Percentiles rank a stretch among this genome's conserved stretches.
Evolutionary conservation across 2,329 filamentous ascomycete species (phyloP).

Genomic region (Escovopsis weberi): DNA sequence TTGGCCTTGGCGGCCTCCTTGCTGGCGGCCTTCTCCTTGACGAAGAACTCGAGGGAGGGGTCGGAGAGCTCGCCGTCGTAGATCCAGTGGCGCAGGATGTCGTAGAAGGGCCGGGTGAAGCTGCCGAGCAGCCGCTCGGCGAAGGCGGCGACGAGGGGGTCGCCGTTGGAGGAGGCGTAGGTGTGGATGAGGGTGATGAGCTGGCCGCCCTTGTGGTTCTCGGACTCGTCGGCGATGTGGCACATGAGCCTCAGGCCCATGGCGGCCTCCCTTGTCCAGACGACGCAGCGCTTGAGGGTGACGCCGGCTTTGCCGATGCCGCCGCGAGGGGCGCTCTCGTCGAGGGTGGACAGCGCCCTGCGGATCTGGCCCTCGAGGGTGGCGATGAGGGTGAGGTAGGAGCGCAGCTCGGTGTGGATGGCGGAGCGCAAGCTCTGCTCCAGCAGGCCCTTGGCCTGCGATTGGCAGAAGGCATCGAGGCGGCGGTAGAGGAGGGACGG

Average conservation of each 20-base stretch:
- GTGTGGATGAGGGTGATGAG: constrained; percentile 86
- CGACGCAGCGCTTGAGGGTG: constrained; percentile 85
- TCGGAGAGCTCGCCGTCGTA: constrained; percentile 98
- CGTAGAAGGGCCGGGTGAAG: constrained; percentile 89
- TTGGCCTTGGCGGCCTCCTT: constrained; percentile 36
- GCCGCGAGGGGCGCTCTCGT: constrained; percentile 49
- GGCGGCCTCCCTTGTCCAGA: constrained; percentile 95
- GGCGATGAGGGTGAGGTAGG: constrained; percentile 81
- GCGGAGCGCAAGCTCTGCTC: constrained; percentile 85
- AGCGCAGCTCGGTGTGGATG: constrained; percentile 68
- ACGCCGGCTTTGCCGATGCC: constrained; percentile 77
- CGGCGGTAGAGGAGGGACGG: constrained; percentile 82
- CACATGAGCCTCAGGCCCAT: constrained; percentile 92
- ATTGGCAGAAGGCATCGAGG: constrained; percentile 69
- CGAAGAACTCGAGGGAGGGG: constrained; percentile 90
- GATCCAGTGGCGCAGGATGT: constrained; percentile 92
- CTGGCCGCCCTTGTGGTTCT: constrained; percentile 70
- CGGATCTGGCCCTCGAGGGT: constrained; percentile 88
- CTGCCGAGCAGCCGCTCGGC: constrained; percentile 76
- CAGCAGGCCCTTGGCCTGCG: constrained; percentile 68
- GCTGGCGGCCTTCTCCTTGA: constrained; percentile 56
- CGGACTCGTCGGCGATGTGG: constrained; percentile 82
- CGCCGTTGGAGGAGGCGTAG: constrained; percentile 86
- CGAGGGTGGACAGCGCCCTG: constrained; percentile 60
- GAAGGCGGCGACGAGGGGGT: constrained; percentile 86